Evolutionary conservation across 1,139 yeast genomes (phyloP).

Genomic region (Starmera stellimalicola): DNA sequence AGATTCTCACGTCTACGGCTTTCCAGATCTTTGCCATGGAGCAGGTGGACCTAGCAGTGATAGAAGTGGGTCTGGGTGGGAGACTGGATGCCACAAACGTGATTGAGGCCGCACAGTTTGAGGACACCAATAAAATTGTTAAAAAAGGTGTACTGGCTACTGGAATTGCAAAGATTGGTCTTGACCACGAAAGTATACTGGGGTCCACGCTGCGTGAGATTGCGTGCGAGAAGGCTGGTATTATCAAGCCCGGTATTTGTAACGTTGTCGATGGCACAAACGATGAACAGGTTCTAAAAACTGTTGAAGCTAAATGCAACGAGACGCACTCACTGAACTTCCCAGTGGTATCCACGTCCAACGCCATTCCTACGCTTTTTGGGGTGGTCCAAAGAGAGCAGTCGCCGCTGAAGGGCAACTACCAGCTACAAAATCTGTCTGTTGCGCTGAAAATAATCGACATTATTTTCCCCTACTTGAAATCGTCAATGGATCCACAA

Average conservation of each 20-base stretch:
- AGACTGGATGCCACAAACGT: slow-evolving; percentile 82
- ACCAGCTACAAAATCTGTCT: slow-evolving; percentile 62
- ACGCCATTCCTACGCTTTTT: slow-evolving; percentile 14
- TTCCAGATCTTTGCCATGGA: slow-evolving; percentile 57
- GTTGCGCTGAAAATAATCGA: slow-evolving; percentile 57
- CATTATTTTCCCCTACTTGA: slow-evolving; percentile 22
- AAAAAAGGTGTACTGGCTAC: slow-evolving; percentile 44
- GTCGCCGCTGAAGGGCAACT: slow-evolving; percentile 61
- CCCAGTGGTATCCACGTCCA: slow-evolving; percentile 5
- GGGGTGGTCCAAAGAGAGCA: slow-evolving; percentile 18
- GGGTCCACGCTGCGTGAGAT: slow-evolving; percentile 58
- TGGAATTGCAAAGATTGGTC: slow-evolving; percentile 75
- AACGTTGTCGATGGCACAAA: slow-evolving; percentile 72
- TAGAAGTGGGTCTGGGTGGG: slow-evolving; percentile 93
- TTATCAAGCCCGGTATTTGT: slow-evolving; percentile 51
- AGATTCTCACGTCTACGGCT: slow-evolving; percentile 75
- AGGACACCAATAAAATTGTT: slow-evolving; percentile 9
- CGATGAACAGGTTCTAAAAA: slow-evolving; percentile 37
- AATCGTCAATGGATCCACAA: slow-evolving; percentile 10
- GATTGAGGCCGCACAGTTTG: slow-evolving; percentile 19
- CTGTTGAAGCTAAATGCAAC: slow-evolving; percentile 21
- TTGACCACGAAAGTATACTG: slow-evolving; percentile 72
- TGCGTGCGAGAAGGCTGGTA: slow-evolving; percentile 78
- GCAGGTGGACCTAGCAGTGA: slow-evolving; percentile 58
- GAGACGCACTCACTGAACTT: slow-evolving; percentile 4